A percentile compares a stretch with the other conserved stretches of the same genome.
These are phyloP conservation scores for Secale cereale DNA, from an alignment of 176 grass and related monocot species.

Conservation along the genomic window DNA sequence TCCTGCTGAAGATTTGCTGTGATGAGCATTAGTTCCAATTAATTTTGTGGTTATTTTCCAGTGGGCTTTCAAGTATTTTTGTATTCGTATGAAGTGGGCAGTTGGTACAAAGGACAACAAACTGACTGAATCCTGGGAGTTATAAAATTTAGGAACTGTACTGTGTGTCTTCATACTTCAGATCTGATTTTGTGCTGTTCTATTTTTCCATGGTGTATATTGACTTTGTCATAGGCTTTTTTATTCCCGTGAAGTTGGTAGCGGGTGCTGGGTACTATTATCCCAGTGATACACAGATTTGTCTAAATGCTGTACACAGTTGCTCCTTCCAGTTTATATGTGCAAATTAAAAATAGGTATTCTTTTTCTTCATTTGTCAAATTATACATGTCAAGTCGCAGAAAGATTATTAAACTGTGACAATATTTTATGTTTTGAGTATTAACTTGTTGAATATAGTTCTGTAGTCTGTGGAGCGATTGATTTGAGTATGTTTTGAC, in stretches of 20 bases:
- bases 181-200: neutral
- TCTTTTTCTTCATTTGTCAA: neutral
- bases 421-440: neutral
- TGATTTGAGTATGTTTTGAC: neutral
- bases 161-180: neutral
- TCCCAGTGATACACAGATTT: neutral
- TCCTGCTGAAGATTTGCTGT: neutral
- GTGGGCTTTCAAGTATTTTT: conserved; percentile 10
- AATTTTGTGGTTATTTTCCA: neutral
- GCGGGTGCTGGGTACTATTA: neutral
- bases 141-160: conserved; percentile 26
- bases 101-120: neutral
- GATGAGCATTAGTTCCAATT: conserved; percentile 12
- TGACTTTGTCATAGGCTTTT: conserved; percentile 12
- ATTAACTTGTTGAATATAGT: neutral
- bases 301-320: neutral
- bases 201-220: conserved; percentile 1
- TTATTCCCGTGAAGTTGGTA: neutral
- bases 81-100: neutral
- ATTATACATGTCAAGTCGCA: neutral
- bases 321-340: conserved; percentile 15
- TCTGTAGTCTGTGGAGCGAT: neutral
- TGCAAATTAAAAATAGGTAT: neutral
- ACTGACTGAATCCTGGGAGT: neutral
- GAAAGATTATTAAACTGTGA: neutral